Evolutionary conservation across 805 yeast species (phyloP), one percentile per base, ranked within the genome.

Genomic region (Brettanomyces sp.): DNA sequence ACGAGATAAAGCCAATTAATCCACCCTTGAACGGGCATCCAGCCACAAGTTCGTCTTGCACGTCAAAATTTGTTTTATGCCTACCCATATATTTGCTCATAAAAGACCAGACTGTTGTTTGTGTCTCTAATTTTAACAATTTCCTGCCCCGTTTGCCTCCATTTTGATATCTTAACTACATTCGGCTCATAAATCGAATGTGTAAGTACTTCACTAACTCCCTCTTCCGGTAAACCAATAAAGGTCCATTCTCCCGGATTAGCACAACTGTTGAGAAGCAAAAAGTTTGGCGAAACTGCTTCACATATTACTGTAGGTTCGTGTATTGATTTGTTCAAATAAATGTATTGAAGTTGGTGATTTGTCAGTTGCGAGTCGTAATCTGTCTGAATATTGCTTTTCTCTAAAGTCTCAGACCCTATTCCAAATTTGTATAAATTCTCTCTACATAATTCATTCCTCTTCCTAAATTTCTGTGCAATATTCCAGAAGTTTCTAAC

Each of bases 21-120:
- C 99, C 99, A n/a, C 99, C 98, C 47, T 79, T 67, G 56, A 93
- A 93, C 1, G 96, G 95, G 18, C 87, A 65, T 0, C 66, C 42
- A 14, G 56, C 49, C n/a, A 73, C 55, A 0, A 53, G 41, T 0
- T 50, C 53, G 45, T 72, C 59, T 0, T 36, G 37, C 12, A 60
- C 46, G 4, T 23, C 30, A 3, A 63, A 56, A 2, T 68, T 56
- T 40, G 65, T 63, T 36, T 64, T 61, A 45, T 56, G 54, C 5
- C 56, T 46, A 7, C 63, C 53, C 79, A 85, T 78, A 41, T 62
- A 70, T 1, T 59, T 45, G 0, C 84, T 75, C 12, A 83, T 51
- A 48, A 57, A 73, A 3, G 66, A 55, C 86, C 88, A 85, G 13
- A 42, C 35, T n/a, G 42, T 24, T 11, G n/a, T 13, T 23, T 13